Base-by-base conservation (phyloP, 257 asterid genomes). In the Euphrasia confusa region DNA sequence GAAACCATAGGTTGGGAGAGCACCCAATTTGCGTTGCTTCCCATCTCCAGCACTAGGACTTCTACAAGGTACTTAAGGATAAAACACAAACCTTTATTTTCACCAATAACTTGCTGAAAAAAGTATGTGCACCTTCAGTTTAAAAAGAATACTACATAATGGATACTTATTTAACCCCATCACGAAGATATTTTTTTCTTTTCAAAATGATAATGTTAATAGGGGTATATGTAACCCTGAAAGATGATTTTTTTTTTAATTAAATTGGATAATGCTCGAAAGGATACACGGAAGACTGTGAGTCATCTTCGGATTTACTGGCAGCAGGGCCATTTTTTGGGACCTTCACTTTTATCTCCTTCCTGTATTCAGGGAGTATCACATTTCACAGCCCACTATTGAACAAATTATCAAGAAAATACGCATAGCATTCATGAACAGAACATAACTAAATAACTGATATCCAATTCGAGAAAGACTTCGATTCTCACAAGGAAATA, bases 1-100 rank as follows among this genome's bases (percentile, higher is more conserved):
- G 81, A 87, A 87, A 67, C 78, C 66, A 60, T 90, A 90, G 63
- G 78, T 73, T 1, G 97, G 97, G 75, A 84, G 90, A 74, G 79
- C 48, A 73, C 96, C 90, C 79, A 75, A 14, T 73, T 71, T 85
- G 58, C 81, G 90, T 49, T 85, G 61, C 71, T 79, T 87, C 18
- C 75, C 82, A 69, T 85, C 95, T 54, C 69, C 92, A 64, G 77
- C 61, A 58, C 78, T 82, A 68, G 89, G 89, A 68, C 93, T 90
- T 66, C 81, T 76, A 60, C 53, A 39, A 64, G 66, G 30, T 62
- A 60, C 44, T 84, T 72, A 87, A 90, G 89, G 93, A 79, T 32
- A 71, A 73, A 50, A 68, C 54, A 55, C 59, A 64, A 13, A 10
- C 60, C 30, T 15, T 7, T 37, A 37, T 50, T 49, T 45, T 53